phyloP scores from a whole-genome alignment of 2,329 filamentous ascomycete species.

The Penicillium olsonii region DNA sequence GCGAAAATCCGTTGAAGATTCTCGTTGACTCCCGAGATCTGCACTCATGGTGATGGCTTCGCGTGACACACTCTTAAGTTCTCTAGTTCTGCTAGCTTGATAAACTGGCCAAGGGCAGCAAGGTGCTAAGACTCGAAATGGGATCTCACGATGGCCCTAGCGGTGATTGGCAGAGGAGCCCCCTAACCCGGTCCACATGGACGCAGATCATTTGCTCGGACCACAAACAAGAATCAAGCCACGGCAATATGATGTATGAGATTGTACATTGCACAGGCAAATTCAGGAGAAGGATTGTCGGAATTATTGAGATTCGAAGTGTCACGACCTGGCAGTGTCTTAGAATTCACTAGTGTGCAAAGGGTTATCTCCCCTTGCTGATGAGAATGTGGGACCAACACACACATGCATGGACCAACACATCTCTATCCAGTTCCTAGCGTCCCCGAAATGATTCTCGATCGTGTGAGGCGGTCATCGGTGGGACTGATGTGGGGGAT shows the following conservation, averaged over 20 bases:
- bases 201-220: slow-evolving; percentile 7
- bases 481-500: slow-evolving; percentile 1
- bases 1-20: not conserved
- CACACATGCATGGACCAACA: slow-evolving; percentile 4
- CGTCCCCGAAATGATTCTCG: not conserved
- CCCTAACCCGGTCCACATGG: slow-evolving; percentile 6
- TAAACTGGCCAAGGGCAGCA: not conserved
- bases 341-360: slow-evolving; percentile 3
- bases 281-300: too few relatives aligned
- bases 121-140: not conserved
- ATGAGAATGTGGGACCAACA: slow-evolving; percentile 9
- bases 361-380: slow-evolving; percentile 8
- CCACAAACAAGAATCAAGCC: slow-evolving; percentile 12
- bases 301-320: too few relatives aligned
- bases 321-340: not conserved
- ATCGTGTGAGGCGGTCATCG: slow-evolving; percentile 1
- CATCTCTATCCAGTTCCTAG: slow-evolving; percentile 3
- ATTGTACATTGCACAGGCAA: not conserved
- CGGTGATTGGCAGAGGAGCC: slow-evolving; percentile 2
- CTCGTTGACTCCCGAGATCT: not conserved
- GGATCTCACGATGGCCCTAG: not conserved
- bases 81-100: not conserved
- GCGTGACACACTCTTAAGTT: slow-evolving; percentile 2
- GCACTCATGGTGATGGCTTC: not conserved
- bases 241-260: slow-evolving; percentile 6